Evolutionary conservation across 768 basidiomycete genomes (phyloP).

Genomic region (Paxillus ammoniavirescens): DNA sequence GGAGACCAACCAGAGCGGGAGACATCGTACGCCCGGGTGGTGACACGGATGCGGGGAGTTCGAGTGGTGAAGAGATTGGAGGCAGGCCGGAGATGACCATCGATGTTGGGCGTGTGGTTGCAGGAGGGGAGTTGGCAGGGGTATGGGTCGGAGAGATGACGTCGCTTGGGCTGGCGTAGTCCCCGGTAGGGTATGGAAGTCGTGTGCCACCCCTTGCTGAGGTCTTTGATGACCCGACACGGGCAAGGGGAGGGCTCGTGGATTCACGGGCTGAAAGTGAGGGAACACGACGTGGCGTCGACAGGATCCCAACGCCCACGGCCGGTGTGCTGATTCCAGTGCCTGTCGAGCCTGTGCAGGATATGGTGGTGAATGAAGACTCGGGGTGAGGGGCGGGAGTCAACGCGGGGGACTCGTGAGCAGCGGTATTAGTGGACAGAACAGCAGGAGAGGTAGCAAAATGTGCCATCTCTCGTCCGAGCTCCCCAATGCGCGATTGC

Average conservation of each 20-base stretch:
- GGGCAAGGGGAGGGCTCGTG: slow-evolving; percentile 61
- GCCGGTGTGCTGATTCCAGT: slow-evolving; percentile 14
- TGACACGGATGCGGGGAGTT: slow-evolving; percentile 18
- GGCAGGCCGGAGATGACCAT: slow-evolving; percentile 46
- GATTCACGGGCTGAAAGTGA: slow-evolving; percentile 55
- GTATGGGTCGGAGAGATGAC: slow-evolving; percentile 33
- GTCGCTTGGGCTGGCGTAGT: slow-evolving; percentile 70
- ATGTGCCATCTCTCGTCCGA: slow-evolving; percentile 80
- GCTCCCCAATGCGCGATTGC: slow-evolving; percentile 68
- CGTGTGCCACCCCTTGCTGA: slow-evolving; percentile 39
- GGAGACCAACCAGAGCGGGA: slow-evolving; percentile 33
- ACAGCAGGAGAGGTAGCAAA: slow-evolving; percentile 51
- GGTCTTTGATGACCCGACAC: slow-evolving; percentile 37
- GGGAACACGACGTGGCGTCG: slow-evolving; percentile 31
- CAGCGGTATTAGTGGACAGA: slow-evolving; percentile 46
- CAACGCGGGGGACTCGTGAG: slow-evolving; percentile 44
- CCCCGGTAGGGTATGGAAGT: slow-evolving; percentile 80
- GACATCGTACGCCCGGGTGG: slow-evolving; percentile 23
- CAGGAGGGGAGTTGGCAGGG: slow-evolving; percentile 48
- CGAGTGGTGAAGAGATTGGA: slow-evolving; percentile 22
- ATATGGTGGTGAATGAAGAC: slow-evolving; percentile 30
- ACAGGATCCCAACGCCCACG: slow-evolving; percentile 6
- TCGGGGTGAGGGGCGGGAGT: slow-evolving; percentile 44
- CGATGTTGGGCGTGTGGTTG: slow-evolving; percentile 41
- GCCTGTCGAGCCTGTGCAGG: slow-evolving; percentile 13